Evolutionary conservation across 2,329 filamentous ascomycete genomes (phyloP), one percentile per base, ranked within the genome.

Genomic region (Alternaria conjuncta): DNA sequence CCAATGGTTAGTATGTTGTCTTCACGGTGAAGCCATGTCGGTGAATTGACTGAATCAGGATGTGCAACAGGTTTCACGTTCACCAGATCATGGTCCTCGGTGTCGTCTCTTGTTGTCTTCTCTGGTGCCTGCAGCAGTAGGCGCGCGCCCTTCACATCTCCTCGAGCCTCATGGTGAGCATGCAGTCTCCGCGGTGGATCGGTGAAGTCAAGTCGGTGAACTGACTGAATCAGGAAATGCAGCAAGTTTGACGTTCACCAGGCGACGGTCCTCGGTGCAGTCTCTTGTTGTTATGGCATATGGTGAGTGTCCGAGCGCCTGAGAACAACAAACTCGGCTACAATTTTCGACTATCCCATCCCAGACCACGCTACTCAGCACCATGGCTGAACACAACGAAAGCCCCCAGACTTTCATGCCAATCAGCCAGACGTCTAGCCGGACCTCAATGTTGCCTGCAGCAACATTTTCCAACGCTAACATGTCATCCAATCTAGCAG

Each of bases 321-420:
- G 7, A 15, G 6, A 45, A 46, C 11, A 13, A 32, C 36, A 41
- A 6, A 32, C 28, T 53, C 3, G 30, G n/a, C 32, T 11, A 45
- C 25, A 25, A 54, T 12, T 26, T 45, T 12, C 26, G 10, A n/a
- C 45, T n/a, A 25, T 10, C 8, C 11, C n/a, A 51, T 57, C 30
- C 13, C 50, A n/a, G 25, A 21, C 36, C 20, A 20, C 11, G 21
- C n/a, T 36, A 7, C 11, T 25, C 25, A 15, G 9, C 32, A 55
- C 15, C 12, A 59, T 63, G 60, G 56, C 28, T 53, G 21, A 65
- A 69, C 55, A 66, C 69, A 20, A 57, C 20, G 45, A 59, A 11
- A 65, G 64, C 46, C 41, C 50, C 6, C 64, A 66, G 54, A 28
- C 26, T 18, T 44, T 50, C 15, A 49, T 60, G 21, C 30, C 55